Base-by-base conservation (phyloP, 495 filamentous ascomycete genomes). In the Hapsidospora chrysogenum region DNA sequence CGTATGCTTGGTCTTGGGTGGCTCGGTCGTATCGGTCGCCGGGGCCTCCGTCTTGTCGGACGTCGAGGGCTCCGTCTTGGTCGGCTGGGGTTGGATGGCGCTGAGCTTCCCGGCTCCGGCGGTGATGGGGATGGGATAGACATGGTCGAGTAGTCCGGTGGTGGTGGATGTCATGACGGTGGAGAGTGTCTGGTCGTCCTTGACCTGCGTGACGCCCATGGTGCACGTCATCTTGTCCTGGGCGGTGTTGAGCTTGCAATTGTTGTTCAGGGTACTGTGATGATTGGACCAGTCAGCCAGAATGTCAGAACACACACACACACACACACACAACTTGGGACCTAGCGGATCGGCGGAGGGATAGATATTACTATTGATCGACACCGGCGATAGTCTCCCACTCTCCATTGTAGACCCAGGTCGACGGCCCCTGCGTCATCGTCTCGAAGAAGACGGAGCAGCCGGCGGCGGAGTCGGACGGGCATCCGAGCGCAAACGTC, bases 21-120 rank as follows among this genome's bases (percentile, higher is more conserved):
- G 71, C 35, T 38, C 33, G 14, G 42, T 31, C 13, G 23, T 26
- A 6, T 26, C 23, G 6, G 23, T 26, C 6, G 6, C 11, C 23
- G 11, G 6, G 23, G 23, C 6, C 23, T 6, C 11, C 6, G 23
- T 26, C 23, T 26, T 26, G 6, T 6, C 11, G 23, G 23, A 26
- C 23, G 23, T 26, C 23, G 23, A 26, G n/a, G n/a, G n/a, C 11
- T 26, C 23, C 23, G 23, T 26, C 6, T 26, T 11, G 6, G 6
- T 6, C n/a, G n/a, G n/a, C n/a, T n/a, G n/a, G n/a, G n/a, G n/a
- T n/a, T n/a, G n/a, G n/a, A n/a, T n/a, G n/a, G n/a, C n/a, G 11
- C 6, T 11, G 6, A 26, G 23, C 23, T 26, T 26, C 6, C 23
- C 23, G 23, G 23, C 23, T 11, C 23, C 23, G 6, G 23, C 23